Conservation (phyloP, 768 basidiomycete species). For the Kwoniella newhampshirensis region DNA sequence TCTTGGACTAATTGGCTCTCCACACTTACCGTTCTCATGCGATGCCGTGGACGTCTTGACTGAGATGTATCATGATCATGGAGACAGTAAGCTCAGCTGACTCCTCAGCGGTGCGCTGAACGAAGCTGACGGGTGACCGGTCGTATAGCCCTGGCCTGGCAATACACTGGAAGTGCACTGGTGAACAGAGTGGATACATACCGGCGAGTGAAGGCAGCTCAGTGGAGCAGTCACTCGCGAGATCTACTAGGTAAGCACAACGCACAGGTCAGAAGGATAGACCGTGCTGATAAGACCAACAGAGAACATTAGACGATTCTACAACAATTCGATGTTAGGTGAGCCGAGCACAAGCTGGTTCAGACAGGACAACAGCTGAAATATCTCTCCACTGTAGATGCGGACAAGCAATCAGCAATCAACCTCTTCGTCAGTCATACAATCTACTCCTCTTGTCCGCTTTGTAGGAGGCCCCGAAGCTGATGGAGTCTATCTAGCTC, state of each 20-base stretch:
- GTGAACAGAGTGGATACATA: slow-evolving; percentile 97
- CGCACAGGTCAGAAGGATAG: neutral
- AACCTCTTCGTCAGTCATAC: slow-evolving; percentile 87
- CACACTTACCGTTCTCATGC: slow-evolving; percentile 84
- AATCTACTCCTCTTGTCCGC: slow-evolving; percentile 4
- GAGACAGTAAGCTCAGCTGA: slow-evolving; percentile 69
- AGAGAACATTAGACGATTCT: slow-evolving; percentile 90
- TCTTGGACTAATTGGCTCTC: slow-evolving; percentile 79
- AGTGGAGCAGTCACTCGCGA: slow-evolving; percentile 95
- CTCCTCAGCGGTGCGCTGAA: neutral
- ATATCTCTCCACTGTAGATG: slow-evolving; percentile 62
- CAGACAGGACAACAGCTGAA: neutral
- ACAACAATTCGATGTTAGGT: slow-evolving; percentile 91
- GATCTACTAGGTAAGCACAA: slow-evolving; percentile 62
- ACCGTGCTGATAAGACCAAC: slow-evolving; percentile 5
- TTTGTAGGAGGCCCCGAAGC: too few relatives aligned
- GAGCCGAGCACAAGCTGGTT: slow-evolving; percentile 6
- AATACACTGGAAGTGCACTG: slow-evolving; percentile 94
- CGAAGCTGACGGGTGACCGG: slow-evolving; percentile 1
- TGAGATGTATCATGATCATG: slow-evolving; percentile 98
- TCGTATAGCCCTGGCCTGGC: slow-evolving; percentile 76
- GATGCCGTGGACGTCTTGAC: slow-evolving; percentile 96
- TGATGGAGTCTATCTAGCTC: slow-evolving; percentile 11
- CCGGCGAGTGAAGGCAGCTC: slow-evolving; percentile 72
- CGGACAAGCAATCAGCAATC: slow-evolving; percentile 95